Conservation (phyloP, 2,329 filamentous ascomycete genomes). For the Monosporascus sp. region DNA sequence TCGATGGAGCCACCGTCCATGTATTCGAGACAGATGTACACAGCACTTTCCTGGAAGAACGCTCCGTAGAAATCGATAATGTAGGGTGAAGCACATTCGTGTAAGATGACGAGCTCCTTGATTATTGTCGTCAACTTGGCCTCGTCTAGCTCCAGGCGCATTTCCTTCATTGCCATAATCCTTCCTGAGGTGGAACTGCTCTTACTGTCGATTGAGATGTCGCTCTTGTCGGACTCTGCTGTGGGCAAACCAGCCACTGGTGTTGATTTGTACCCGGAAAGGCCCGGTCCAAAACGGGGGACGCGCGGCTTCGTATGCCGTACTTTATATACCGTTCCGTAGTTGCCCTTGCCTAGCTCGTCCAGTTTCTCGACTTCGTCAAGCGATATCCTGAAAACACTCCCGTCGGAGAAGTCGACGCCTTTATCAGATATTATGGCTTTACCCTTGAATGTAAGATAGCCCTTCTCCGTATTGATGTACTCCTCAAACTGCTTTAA, state of each 20-base stretch:
- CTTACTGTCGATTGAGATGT: slow-evolving; percentile 16
- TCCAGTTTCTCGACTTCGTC: slow-evolving; percentile 88
- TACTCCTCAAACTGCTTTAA: slow-evolving; percentile 65
- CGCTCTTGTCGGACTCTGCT: slow-evolving; percentile 19
- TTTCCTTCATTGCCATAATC: slow-evolving; percentile 99
- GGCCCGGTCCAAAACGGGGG: slow-evolving; percentile 54
- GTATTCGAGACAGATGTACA: slow-evolving; percentile 99
- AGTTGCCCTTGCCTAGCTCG: slow-evolving; percentile 95
- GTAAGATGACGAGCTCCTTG: slow-evolving; percentile 93
- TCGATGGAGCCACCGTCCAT: slow-evolving; percentile 99
- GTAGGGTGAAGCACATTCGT: slow-evolving; percentile 89
- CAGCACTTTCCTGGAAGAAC: slow-evolving; percentile 97
- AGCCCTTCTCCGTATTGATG: slow-evolving; percentile 87
- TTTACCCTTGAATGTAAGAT: slow-evolving; percentile 87
- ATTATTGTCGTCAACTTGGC: slow-evolving; percentile 95
- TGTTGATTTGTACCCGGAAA: slow-evolving; percentile 42
- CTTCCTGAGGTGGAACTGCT: slow-evolving; percentile 57
- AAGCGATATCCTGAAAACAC: slow-evolving; percentile 86
- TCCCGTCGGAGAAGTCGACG: slow-evolving; percentile 86
- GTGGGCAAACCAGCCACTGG: slow-evolving; percentile 33
- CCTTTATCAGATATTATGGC: slow-evolving; percentile 84
- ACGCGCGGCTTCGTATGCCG: slow-evolving; percentile 66
- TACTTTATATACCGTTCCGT: slow-evolving; percentile 96
- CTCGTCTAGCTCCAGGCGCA: slow-evolving; percentile 90
- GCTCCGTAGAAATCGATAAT: slow-evolving; percentile 99